Percentiles rank a stretch among this genome's conserved stretches.
phyloP scores from a whole-genome alignment of 1,284 basidiomycete genomes.

The Retiboletus flavoniger region DNA sequence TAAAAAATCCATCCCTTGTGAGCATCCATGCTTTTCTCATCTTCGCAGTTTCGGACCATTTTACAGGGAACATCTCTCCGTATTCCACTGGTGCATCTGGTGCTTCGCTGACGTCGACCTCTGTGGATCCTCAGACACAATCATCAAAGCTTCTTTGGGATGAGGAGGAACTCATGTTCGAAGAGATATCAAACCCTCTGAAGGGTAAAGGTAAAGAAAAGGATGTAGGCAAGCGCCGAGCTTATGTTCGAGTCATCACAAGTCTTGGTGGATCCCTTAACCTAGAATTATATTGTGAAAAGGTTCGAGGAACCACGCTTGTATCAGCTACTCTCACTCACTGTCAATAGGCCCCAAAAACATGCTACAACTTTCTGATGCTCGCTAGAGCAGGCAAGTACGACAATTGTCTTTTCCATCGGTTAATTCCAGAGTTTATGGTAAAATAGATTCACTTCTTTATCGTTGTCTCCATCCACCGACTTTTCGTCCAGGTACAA shows the following conservation, averaged over 20 bases:
- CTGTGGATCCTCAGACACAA: slow-evolving; percentile 76
- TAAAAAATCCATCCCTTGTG: slow-evolving; percentile 67
- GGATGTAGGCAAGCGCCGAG: slow-evolving; percentile 84
- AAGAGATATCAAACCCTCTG: slow-evolving; percentile 73
- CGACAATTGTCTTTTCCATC: slow-evolving; percentile 86
- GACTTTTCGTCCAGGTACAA: slow-evolving; percentile 62
- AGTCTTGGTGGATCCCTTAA: slow-evolving; percentile 87
- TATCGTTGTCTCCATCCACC: background rate
- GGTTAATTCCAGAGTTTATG: slow-evolving; percentile 97
- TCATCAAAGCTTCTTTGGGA: slow-evolving; percentile 87
- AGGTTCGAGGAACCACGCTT: slow-evolving; percentile 43
- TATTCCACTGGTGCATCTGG: slow-evolving; percentile 90
- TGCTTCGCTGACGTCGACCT: slow-evolving; percentile 91
- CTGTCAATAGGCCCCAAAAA: slow-evolving; percentile 79
- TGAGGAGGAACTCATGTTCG: slow-evolving; percentile 93
- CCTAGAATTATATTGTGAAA: slow-evolving; percentile 89
- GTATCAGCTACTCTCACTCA: background rate
- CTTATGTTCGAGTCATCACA: slow-evolving; percentile 89
- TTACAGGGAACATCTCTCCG: slow-evolving; percentile 84
- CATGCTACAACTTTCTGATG: slow-evolving; percentile 97
- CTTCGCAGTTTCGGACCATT: slow-evolving; percentile 9
- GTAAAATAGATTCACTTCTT: slow-evolving; percentile 39
- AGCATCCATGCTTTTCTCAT: slow-evolving; percentile 24
- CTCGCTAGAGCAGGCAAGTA: slow-evolving; percentile 89
- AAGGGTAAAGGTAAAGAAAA: slow-evolving; percentile 89